These are phyloP conservation scores for Ascosphaera apis DNA, from an alignment of 2,329 filamentous ascomycete genomes.

Conservation along the genomic window DNA sequence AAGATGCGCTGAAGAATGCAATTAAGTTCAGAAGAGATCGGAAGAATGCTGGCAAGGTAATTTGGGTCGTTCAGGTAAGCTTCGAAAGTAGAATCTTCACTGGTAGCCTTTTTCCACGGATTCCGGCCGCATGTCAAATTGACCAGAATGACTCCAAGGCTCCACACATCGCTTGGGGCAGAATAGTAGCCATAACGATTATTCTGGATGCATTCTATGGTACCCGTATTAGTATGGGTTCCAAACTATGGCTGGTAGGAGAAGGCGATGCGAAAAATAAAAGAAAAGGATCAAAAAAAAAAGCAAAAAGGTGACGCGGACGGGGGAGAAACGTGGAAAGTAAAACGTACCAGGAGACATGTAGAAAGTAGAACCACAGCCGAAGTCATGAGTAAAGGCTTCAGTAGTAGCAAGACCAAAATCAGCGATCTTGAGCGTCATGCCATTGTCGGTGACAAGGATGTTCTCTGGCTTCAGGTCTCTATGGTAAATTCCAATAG, in stretches of 20 bases:
- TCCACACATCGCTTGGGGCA: constrained; percentile 93
- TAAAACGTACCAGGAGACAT: constrained; percentile 80
- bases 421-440: constrained; percentile 86
- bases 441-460: constrained; percentile 66
- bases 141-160: constrained; percentile 89
- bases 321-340: constrained; percentile 4
- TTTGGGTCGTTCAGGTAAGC: constrained; percentile 66
- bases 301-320: too few species aligned
- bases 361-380: constrained; percentile 95
- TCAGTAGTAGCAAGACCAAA: constrained; percentile 87
- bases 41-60: constrained; percentile 82
- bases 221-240: too few species aligned
- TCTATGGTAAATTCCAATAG: constrained; percentile 80
- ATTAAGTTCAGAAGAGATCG: constrained; percentile 73
- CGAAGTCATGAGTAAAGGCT: constrained; percentile 71
- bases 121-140: constrained; percentile 96
- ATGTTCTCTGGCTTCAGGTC: constrained; percentile 98
- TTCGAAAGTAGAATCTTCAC: constrained; percentile 84
- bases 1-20: constrained; percentile 73
- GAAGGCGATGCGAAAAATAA: constrained; percentile 3
- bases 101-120: constrained; percentile 91
- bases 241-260: too few species aligned
- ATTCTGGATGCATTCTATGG: constrained; percentile 66
- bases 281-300: constrained; percentile 1
- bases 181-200: constrained; percentile 60